These are phyloP conservation scores for Rickenella mellea DNA, from an alignment of 768 basidiomycete species.

Conservation along the genomic window DNA sequence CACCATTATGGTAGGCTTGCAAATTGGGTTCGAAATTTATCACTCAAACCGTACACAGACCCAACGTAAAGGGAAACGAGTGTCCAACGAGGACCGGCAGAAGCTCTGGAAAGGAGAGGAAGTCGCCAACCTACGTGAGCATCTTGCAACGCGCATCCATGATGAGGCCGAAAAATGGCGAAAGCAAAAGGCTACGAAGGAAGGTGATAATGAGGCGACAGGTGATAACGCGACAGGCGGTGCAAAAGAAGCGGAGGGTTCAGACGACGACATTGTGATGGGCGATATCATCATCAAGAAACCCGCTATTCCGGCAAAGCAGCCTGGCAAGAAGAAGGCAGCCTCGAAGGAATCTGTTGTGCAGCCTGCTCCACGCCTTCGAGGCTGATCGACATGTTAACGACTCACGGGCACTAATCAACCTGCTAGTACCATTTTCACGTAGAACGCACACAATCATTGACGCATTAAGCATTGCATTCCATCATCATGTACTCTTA, in stretches of 20 bases:
- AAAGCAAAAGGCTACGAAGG: slow-evolving; percentile 40
- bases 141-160: slow-evolving; percentile 31
- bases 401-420: too few relatives aligned
- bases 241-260: slow-evolving; percentile 15
- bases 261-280: slow-evolving; percentile 32
- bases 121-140: slow-evolving; percentile 37
- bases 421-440: too few relatives aligned
- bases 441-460: too few relatives aligned
- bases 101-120: slow-evolving; percentile 42
- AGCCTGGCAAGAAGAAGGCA: too few relatives aligned
- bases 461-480: too few relatives aligned
- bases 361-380: too few relatives aligned
- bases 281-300: slow-evolving; percentile 22
- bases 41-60: slow-evolving; percentile 4
- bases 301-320: too few relatives aligned
- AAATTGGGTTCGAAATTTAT: neutral
- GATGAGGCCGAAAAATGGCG: slow-evolving; percentile 32
- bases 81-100: slow-evolving; percentile 28
- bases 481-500: too few relatives aligned
- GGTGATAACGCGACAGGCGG: neutral
- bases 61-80: slow-evolving; percentile 21
- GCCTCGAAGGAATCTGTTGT: too few relatives aligned
- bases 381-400: too few relatives aligned
- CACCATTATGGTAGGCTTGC: slow-evolving; percentile 37
- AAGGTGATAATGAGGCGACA: slow-evolving; percentile 15